Evolutionary conservation across 805 yeast genomes (phyloP), one percentile per base, ranked within the genome.

Genomic region (Jamesozyma rosinii): DNA sequence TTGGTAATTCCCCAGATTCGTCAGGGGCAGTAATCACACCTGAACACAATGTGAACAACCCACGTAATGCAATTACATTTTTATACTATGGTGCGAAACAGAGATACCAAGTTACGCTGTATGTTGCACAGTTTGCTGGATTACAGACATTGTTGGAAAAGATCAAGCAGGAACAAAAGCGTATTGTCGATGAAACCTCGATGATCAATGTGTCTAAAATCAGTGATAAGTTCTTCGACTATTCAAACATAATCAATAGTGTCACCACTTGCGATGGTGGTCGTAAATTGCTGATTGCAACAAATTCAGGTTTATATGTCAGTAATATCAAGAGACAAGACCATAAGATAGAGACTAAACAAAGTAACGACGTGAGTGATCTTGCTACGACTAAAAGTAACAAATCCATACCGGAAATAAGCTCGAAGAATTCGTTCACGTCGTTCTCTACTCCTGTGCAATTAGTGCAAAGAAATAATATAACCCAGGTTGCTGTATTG

Each of bases 221-320:
- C 43, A 84, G 83, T 49, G 80, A 86, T 20, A 72, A 83, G 47
- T 77, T 78, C 55, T 89, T 89, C 63, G 87, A 79, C 50, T 77
- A 79, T 39, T 69, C 71, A 18, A 79, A 89, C 57, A 76, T 83
- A 47, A 84, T 90, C 53, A 88, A 86, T 58, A 88, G 97, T 68
- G 90, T 88, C 24, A 88, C 84, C 33, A 95, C 96, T 29, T 83
- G 85, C 61, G 95, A 92, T 58, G 96, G 96, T 42, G 97, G 97
- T 18, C 76, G 95, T 50, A 85, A 89, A 58, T 66, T 89, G 50
- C 62, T 92, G 30, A 89, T 85, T 57, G 97, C 97, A 35, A 88
- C 97, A 0, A 95, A 87, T 58, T 74, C 82, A 0, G 97, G 98
- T 4, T 79, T 92, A 2, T 92, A 83, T 70, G 76, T 87, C 37